Base-by-base conservation (phyloP, 2,329 filamentous ascomycete genomes). In the Aspergillus amoenus region DNA sequence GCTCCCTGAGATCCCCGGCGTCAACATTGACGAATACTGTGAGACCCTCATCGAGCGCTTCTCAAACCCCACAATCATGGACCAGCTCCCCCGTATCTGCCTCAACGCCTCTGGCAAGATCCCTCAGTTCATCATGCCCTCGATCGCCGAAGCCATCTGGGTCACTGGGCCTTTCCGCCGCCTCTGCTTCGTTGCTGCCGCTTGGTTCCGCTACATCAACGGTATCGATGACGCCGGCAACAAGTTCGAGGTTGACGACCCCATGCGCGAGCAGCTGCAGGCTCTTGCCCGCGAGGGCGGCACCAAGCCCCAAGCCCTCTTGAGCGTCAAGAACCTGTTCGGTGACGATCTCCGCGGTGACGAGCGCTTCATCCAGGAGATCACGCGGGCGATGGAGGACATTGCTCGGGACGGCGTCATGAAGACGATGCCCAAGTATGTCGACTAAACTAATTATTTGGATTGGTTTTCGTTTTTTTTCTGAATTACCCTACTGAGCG, bases 51-150 rank as follows among this genome's bases (percentile, higher is more conserved):
- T 83, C 59, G 79, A 81, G 68, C 81, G 81, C 39, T 83, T 83
- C 73, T 78, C 79, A 66, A 83, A 83, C 78, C 80, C 81, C 0
- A 82, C 80, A 53, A 82, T 83, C 65, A 81, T 78, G 79, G 81
- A 83, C 58, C 80, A 82, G 70, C 73, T 83, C 55, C 77, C 79
- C 40, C 81, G 81, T 39, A 71, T 83, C 58, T 79, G 78, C 58
- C 76, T 83, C 21, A 79, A 79, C 66, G 80, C 76, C 21, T 82
- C 80, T 5, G 81, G 81, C 72, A 83, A 83, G 77, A 77, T 83
- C 40, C 81, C 81, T 0, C 79, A 74, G 55, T 74, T 74, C 52
- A 73, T 74, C 60, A 74, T 74, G 71, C 72, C 72, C 3, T 73
- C 72, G 1, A 70, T 74, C 50, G 72, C 72, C 42, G 72, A 74